phyloP scores from a whole-genome alignment of 1,139 yeast genomes.

The Yamadazyma epiphylla region DNA sequence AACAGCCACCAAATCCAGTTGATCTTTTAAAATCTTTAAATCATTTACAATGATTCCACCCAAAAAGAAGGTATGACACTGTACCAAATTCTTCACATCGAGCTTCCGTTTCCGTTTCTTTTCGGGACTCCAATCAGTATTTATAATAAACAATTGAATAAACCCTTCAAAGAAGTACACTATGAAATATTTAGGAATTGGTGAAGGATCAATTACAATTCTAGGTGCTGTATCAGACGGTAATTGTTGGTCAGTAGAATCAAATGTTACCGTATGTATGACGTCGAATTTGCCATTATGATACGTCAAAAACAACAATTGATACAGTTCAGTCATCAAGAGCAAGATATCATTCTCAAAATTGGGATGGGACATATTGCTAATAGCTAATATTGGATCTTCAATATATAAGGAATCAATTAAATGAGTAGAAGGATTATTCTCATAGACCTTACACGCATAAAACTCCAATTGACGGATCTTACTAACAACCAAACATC shows the following conservation, averaged over 20 bases:
- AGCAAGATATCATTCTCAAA: slow-evolving; percentile 13
- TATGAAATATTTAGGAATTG: slow-evolving; percentile 15
- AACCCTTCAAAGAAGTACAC: slow-evolving; percentile 29
- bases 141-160: slow-evolving; percentile 19
- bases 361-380: slow-evolving; percentile 10
- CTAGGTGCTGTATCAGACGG: slow-evolving; percentile 23
- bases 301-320: slow-evolving; percentile 11
- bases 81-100: slow-evolving; percentile 9
- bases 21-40: slow-evolving; percentile 11
- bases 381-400: slow-evolving; percentile 16
- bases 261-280: slow-evolving; percentile 12
- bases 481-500: slow-evolving; percentile 17
- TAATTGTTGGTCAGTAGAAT: slow-evolving; percentile 25
- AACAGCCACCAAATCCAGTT: slow-evolving; percentile 16
- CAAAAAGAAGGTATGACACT: slow-evolving; percentile 15
- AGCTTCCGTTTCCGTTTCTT: slow-evolving; percentile 10
- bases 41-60: slow-evolving; percentile 29
- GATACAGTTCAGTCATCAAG: slow-evolving; percentile 13
- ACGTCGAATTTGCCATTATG: slow-evolving; percentile 9
- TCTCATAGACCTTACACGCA: background rate
- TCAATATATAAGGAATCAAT: slow-evolving; percentile 13
- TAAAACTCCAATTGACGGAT: slow-evolving; percentile 17
- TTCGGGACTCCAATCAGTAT: slow-evolving; percentile 10
- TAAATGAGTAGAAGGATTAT: slow-evolving; percentile 1
- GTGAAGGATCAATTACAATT: slow-evolving; percentile 15